Base-by-base conservation (phyloP, 139 green algal genomes). In the Coccomyxa sp. region DNA sequence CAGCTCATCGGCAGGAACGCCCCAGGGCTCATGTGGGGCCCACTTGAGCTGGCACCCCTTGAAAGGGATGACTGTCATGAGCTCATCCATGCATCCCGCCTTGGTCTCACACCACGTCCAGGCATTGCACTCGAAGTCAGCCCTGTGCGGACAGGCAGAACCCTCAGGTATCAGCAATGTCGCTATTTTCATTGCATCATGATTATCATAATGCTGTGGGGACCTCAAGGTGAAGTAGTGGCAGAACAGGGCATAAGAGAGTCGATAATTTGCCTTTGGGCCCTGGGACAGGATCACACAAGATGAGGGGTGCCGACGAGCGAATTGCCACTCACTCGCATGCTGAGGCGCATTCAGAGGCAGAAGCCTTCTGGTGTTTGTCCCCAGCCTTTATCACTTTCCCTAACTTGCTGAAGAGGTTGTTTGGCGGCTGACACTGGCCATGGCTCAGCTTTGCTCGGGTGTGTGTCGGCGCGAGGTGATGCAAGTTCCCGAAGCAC, bases 41-140 rank as follows among this genome's bases (percentile, higher is more conserved):
- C 38, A 34, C 75, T 72, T 74, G 35, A 79, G 75, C 55, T 74
- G 55, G 75, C 75, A 79, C 22, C 34, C 44, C 29, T 8, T 22
- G 22, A 74, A 38, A 9, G 75, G 68, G 34, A 79, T 44, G 35
- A 33, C 35, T 24, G 24, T 33, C 14, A 38, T 27, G 7, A 31
- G 34, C 35, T 74, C 55, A 12, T 74, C 75, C 36, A 55, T 22
- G 75, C 75, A 79, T 6, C 18, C 29, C 6, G n/a, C 27, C 7
- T 0, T 9, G 35, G 73, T 55, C 36, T 38, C 38, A 29, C 75
- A 79, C 75, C 75, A 79, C 35, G 35, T 36, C 75, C 75, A 79
- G 36, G 35, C 55, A 22, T 73, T 74, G 55, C 75, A 79, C 8
- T 54, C 55, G 8, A 7, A 9, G 0, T 24, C 27, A 27, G 24